Percentiles rank a stretch among this genome's conserved stretches.
phyloP scores from a whole-genome alignment of 2,329 filamentous ascomycete genomes.

The Colletotrichum coccodes region DNA sequence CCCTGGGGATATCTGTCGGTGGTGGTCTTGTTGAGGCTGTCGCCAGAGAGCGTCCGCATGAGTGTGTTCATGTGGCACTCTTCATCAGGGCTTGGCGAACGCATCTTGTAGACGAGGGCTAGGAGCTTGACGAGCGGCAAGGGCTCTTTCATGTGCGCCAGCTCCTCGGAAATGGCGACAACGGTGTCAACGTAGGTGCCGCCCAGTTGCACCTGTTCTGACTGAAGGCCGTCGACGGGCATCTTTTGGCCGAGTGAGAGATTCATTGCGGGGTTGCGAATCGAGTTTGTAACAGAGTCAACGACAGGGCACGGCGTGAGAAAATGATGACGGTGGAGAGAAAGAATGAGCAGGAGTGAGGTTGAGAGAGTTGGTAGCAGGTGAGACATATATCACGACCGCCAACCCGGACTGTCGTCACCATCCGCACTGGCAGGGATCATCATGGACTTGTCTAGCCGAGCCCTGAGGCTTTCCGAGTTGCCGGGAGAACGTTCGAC shows the following conservation, averaged over 20 bases:
- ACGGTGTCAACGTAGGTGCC: constrained; percentile 41
- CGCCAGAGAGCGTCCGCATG: constrained; percentile 39
- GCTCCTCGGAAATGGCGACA: constrained; percentile 41
- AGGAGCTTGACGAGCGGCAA: constrained; percentile 46
- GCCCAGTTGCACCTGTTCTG: constrained; percentile 21
- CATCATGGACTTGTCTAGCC: constrained; percentile 15
- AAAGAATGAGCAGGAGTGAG: no score
- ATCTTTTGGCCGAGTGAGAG: constrained; percentile 10
- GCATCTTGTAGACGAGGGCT: constrained; percentile 44
- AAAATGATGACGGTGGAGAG: neutral
- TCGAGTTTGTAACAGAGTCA: neutral
- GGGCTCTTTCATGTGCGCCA: constrained; percentile 43
- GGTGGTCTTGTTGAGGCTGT: constrained; percentile 26
- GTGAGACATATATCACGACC: constrained; percentile 7
- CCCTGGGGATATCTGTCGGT: constrained; percentile 24
- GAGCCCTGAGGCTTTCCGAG: constrained; percentile 7
- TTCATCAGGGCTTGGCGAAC: constrained; percentile 37
- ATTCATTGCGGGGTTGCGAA: constrained; percentile 1
- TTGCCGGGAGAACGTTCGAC: constrained; percentile 9
- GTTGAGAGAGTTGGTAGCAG: neutral
- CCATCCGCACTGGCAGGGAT: constrained; percentile 6
- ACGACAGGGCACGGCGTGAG: neutral
- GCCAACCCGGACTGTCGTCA: constrained; percentile 19
- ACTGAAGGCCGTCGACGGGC: constrained; percentile 13
- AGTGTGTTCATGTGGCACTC: constrained; percentile 46